A percentile compares a stretch with the other conserved stretches of the same genome.
phyloP scores from a whole-genome alignment of 345 rosid genomes.

The Toxicodendron radicans region DNA sequence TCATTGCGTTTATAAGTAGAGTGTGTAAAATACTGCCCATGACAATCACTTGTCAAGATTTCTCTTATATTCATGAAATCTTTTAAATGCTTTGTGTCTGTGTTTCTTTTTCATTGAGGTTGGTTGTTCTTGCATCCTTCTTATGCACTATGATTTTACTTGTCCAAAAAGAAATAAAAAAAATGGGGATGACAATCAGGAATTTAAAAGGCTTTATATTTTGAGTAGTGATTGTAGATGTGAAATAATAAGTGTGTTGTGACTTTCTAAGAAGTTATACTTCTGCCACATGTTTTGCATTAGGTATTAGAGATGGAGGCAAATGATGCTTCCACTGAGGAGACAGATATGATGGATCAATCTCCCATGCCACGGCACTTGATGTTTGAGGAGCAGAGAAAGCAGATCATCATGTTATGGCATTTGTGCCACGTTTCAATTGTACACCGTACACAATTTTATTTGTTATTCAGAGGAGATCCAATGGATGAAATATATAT shows the following conservation, averaged over 20 bases:
- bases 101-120: neutral
- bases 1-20: no score
- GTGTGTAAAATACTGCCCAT: no score
- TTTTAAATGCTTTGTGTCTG: neutral
- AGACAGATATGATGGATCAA: slow-evolving; percentile 35
- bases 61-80: neutral
- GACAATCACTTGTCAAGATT: no score
- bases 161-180: no score
- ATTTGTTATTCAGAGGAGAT: slow-evolving; percentile 78
- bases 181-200: neutral
- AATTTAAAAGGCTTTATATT: neutral
- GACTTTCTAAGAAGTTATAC: neutral
- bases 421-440: slow-evolving; percentile 92
- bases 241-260: no score
- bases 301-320: slow-evolving; percentile 87
- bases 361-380: slow-evolving; percentile 73
- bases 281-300: neutral
- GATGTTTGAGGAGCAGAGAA: slow-evolving; percentile 78
- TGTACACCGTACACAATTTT: slow-evolving; percentile 89
- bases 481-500: slow-evolving; percentile 81
- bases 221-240: neutral
- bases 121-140: neutral
- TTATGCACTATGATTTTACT: neutral
- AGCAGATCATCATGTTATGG: slow-evolving; percentile 93
- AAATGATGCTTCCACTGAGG: slow-evolving; percentile 45